phyloP scores from a whole-genome alignment of 495 filamentous ascomycete genomes.

The Aspergillus sparsus region DNA sequence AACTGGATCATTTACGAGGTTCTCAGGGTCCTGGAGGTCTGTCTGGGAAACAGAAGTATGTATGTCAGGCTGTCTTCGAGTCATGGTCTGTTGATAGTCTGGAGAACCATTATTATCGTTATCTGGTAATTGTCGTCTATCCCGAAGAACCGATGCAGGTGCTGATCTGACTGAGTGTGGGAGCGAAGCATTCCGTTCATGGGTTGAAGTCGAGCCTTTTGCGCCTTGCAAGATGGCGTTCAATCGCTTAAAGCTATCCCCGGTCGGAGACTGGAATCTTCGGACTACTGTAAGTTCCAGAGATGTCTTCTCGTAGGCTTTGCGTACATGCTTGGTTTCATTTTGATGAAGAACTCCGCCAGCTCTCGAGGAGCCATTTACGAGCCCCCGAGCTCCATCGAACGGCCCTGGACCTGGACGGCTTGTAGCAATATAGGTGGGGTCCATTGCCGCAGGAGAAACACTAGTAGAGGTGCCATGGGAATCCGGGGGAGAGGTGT shows the following conservation, averaged over 20 bases:
- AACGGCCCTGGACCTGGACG: conserved; percentile 35
- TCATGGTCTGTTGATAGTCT: conserved; percentile 29
- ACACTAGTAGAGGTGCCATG: conserved; percentile 37
- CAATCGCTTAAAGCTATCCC: conserved; percentile 45
- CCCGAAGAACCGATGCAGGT: conserved; percentile 38
- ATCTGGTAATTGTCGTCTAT: conserved; percentile 23
- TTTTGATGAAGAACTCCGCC: conserved; percentile 37
- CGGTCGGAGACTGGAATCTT: conserved; percentile 47
- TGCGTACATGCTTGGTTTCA: conserved; percentile 46
- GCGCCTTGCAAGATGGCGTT: conserved; percentile 29
- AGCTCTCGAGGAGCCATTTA: conserved; percentile 35
- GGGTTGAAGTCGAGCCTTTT: conserved; percentile 20
- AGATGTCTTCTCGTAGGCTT: conserved; percentile 47
- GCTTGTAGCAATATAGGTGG: conserved; percentile 31
- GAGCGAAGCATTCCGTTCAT: conserved; percentile 27
- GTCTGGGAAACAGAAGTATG: conserved; percentile 35
- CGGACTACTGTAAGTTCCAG: conserved; percentile 47
- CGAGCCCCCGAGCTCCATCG: conserved; percentile 35
- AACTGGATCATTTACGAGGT: conserved; percentile 33
- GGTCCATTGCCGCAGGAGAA: conserved; percentile 39
- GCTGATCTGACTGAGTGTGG: conserved; percentile 44
- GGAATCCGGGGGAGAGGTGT: conserved; percentile 48
- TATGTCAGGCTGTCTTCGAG: conserved; percentile 24
- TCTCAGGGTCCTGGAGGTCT: conserved; percentile 35
- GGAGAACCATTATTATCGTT: conserved; percentile 25